Evolutionary conservation across 2,329 filamentous ascomycete genomes (phyloP).

Genomic region (Fusarium begoniae): DNA sequence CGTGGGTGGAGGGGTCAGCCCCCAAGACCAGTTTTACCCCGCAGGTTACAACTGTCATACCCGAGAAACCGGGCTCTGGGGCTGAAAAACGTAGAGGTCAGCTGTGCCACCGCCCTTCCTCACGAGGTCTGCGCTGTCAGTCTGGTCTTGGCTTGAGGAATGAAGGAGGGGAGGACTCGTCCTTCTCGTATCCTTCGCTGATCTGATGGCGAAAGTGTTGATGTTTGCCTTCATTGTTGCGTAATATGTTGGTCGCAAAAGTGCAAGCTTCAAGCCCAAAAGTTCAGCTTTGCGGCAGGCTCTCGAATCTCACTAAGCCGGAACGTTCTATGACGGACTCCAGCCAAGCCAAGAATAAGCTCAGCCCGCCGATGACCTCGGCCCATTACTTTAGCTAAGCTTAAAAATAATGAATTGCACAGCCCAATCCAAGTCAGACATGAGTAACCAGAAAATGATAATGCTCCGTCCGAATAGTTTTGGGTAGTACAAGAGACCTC

Average conservation of each 20-base stretch:
- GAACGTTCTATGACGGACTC: background rate
- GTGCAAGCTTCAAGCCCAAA: background rate
- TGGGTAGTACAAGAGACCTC: background rate
- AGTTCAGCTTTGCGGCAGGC: background rate
- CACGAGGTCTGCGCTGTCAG: background rate
- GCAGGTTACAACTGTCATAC: background rate
- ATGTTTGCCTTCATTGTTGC: background rate
- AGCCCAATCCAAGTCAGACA: no score
- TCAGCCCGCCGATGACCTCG: background rate
- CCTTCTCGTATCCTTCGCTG: constrained; percentile 20
- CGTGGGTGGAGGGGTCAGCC: background rate
- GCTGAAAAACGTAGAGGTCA: constrained; percentile 13
- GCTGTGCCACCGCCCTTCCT: constrained; percentile 16
- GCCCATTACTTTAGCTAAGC: background rate
- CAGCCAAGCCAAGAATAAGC: background rate
- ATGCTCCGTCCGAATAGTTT: background rate
- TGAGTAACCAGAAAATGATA: background rate
- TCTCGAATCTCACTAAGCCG: background rate
- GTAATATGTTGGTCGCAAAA: background rate
- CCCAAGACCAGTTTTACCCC: constrained; percentile 8
- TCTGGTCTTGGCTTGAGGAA: background rate
- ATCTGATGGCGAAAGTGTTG: no score
- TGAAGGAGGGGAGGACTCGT: background rate
- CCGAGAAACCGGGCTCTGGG: constrained; percentile 10
- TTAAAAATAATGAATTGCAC: background rate